Conservation (phyloP, 2,329 filamentous ascomycete genomes). For the Pseudocercospora cruenta region DNA sequence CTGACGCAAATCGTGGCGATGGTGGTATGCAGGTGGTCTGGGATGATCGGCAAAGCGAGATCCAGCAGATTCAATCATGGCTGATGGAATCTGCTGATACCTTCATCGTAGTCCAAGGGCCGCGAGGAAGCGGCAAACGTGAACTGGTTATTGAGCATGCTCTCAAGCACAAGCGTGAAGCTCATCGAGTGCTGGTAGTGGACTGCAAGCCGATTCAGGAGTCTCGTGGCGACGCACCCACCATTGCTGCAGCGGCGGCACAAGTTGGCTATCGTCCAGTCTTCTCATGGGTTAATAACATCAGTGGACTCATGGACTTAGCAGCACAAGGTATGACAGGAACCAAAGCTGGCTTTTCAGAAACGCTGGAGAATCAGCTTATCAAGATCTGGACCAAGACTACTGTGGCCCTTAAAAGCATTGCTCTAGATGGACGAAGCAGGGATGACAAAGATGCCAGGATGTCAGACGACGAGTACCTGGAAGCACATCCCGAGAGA, state of each 20-base stretch:
- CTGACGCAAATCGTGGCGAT: constrained; percentile 55
- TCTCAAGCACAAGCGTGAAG: constrained; percentile 61
- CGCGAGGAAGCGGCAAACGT: constrained; percentile 85
- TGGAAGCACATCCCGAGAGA: constrained; percentile 84
- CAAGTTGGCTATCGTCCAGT: constrained; percentile 90
- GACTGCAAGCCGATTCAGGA: constrained; percentile 95
- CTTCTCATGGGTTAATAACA: constrained; percentile 94
- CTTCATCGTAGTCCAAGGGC: constrained; percentile 91
- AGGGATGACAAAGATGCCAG: constrained; percentile 74
- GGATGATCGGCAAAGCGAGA: constrained; percentile 81
- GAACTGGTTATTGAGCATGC: constrained; percentile 87
- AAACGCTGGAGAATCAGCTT: constrained; percentile 86
- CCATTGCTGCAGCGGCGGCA: constrained; percentile 77
- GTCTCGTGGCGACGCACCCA: constrained; percentile 82
- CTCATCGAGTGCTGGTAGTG: constrained; percentile 77
- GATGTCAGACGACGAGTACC: constrained; percentile 79
- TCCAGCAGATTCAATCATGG: constrained; percentile 82
- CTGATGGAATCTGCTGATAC: constrained; percentile 86
- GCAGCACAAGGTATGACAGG: constrained; percentile 93
- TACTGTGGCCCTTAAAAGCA: constrained; percentile 74
- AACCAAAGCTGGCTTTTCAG: constrained; percentile 90
- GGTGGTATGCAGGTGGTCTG: constrained; percentile 79
- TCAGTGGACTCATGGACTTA: constrained; percentile 89
- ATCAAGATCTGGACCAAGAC: constrained; percentile 88
- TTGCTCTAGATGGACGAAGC: constrained; percentile 70